These are phyloP conservation scores for Lophiotrema nucula DNA, from an alignment of 495 filamentous ascomycete species.

Conservation along the genomic window DNA sequence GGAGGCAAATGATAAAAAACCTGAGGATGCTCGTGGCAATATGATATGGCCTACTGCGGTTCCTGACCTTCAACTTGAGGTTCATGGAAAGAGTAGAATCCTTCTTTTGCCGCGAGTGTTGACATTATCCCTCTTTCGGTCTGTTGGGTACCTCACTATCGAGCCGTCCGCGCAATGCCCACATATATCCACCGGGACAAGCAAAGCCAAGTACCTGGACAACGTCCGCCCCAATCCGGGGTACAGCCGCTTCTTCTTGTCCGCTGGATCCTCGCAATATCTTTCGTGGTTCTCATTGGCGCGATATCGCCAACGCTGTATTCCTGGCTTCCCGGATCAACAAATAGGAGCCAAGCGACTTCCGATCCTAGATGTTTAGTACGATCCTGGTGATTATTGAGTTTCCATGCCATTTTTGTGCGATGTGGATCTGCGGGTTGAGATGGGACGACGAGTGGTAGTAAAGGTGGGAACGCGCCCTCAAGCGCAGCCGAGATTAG, in stretches of 20 bases:
- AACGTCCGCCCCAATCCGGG: background rate
- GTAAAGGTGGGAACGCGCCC: background rate
- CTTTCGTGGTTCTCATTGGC: background rate
- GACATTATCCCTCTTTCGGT: background rate
- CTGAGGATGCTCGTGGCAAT: background rate
- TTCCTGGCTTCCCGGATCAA: background rate
- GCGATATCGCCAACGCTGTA: background rate
- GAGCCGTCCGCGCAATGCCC: background rate
- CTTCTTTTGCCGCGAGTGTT: background rate
- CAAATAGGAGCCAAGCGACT: background rate
- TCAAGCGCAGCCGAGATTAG: background rate
- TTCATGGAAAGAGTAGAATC: too few species aligned
- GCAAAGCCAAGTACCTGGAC: background rate
- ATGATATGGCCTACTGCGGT: too few species aligned
- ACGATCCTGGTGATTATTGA: background rate
- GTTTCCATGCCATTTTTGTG: background rate
- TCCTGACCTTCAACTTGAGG: too few species aligned
- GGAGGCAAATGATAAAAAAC: background rate
- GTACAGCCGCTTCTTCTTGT: background rate
- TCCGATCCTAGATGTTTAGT: background rate
- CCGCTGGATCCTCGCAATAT: background rate
- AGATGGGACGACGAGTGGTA: background rate
- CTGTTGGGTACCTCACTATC: background rate
- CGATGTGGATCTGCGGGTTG: too few species aligned
- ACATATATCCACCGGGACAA: slow-evolving; percentile 4